phyloP scores from a whole-genome alignment of 768 basidiomycete genomes.

The Collybiopsis luxurians region DNA sequence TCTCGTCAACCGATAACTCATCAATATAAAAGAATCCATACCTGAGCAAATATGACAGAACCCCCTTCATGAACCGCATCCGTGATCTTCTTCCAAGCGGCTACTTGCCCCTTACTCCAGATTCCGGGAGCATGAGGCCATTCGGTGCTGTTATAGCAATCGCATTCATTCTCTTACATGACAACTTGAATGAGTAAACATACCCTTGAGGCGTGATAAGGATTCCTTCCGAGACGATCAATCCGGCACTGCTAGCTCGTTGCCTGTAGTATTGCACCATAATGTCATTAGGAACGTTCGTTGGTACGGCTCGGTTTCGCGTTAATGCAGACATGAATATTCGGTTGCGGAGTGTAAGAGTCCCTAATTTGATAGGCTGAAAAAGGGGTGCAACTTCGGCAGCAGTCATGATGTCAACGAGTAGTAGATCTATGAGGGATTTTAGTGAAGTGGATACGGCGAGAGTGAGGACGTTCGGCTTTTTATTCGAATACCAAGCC shows the following conservation, averaged over 20 bases:
- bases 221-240: conserved; percentile 38
- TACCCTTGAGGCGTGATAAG: conserved; percentile 42
- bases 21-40: not conserved
- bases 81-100: conserved; percentile 35
- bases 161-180: conserved; percentile 1
- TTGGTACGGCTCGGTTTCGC: conserved; percentile 32
- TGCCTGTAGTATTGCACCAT: conserved; percentile 40
- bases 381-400: conserved; percentile 17
- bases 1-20: not conserved
- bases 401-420: not conserved
- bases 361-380: conserved; percentile 32
- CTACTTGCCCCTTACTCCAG: conserved; percentile 33
- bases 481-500: too few relatives aligned
- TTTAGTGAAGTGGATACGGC: too few relatives aligned
- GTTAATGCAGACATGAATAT: conserved; percentile 39
- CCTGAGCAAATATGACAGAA: conserved; percentile 24
- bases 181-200: not conserved
- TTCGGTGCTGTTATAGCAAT: conserved; percentile 24
- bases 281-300: conserved; percentile 32
- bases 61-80: conserved; percentile 39
- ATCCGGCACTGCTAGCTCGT: conserved; percentile 32
- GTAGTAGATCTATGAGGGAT: too few relatives aligned
- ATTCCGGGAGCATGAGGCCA: conserved; percentile 37
- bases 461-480: too few relatives aligned
- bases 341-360: conserved; percentile 32